These are phyloP conservation scores for Eudorina sp. DNA, from an alignment of 139 green algal species.

Conservation along the genomic window DNA sequence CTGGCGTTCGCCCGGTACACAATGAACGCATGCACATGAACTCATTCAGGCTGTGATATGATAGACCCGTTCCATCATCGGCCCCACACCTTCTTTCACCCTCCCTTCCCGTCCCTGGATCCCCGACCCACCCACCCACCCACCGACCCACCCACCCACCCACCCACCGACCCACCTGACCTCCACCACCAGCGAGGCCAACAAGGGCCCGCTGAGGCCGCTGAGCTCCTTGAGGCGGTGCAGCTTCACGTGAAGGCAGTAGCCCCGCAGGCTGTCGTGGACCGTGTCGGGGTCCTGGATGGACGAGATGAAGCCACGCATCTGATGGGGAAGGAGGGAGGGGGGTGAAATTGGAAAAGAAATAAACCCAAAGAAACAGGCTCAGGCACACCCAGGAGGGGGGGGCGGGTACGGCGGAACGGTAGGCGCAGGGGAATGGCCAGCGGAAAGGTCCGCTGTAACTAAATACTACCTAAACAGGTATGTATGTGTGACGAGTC, in stretches of 20 bases:
- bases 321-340: not conserved
- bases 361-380: too few species aligned
- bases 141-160: not conserved
- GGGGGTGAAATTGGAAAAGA: not conserved
- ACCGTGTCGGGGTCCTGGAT: conserved; percentile 37
- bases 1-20: too few species aligned
- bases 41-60: too few species aligned
- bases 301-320: not conserved
- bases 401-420: too few species aligned
- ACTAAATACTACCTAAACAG: too few species aligned
- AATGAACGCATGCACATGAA: too few species aligned
- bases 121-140: not conserved
- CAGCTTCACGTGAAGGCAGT: conserved; percentile 32
- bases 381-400: too few species aligned
- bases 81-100: too few species aligned
- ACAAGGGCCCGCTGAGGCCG: not conserved
- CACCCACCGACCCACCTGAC: conserved; percentile 10
- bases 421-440: too few species aligned
- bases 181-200: not conserved
- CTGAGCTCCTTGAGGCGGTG: conserved; percentile 13
- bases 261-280: not conserved
- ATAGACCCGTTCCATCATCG: too few species aligned
- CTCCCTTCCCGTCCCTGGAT: not conserved
- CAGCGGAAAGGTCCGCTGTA: too few species aligned
- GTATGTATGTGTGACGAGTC: too few species aligned